Evolutionary conservation across 106 monocot species (phyloP).

Genomic region (Acorus calamus): DNA sequence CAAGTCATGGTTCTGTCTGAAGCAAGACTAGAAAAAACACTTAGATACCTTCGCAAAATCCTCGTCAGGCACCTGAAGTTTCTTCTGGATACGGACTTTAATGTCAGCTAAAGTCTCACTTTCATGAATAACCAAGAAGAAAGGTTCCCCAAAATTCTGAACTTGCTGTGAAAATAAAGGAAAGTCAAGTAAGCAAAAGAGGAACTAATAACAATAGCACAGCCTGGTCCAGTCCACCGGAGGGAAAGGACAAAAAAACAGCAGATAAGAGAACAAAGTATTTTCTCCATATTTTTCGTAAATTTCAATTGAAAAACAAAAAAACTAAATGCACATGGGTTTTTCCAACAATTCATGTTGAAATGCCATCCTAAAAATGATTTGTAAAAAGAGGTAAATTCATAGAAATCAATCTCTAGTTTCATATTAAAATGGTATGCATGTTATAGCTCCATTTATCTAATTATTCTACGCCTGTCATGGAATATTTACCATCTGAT

Average conservation of each 20-base stretch:
- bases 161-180: slow-evolving; percentile 44
- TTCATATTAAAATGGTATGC: not conserved
- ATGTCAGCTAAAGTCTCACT: slow-evolving; percentile 80
- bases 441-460: too few relatives aligned
- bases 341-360: too few relatives aligned
- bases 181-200: not conserved
- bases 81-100: slow-evolving; percentile 83
- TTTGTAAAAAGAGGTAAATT: slow-evolving; percentile 7
- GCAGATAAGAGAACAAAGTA: too few relatives aligned
- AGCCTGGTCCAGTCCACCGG: too few relatives aligned
- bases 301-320: too few relatives aligned
- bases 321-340: too few relatives aligned
- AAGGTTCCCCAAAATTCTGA: slow-evolving; percentile 98
- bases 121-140: slow-evolving; percentile 89
- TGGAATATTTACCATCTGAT: slow-evolving; percentile 42
- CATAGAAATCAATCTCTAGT: not conserved
- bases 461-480: too few relatives aligned
- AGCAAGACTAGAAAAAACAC: too few relatives aligned
- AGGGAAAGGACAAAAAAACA: too few relatives aligned
- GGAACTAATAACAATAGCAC: too few relatives aligned
- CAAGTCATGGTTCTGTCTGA: too few relatives aligned
- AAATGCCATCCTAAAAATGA: not conserved
- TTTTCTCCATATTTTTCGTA: too few relatives aligned
- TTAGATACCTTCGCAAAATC: slow-evolving; percentile 78
- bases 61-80: slow-evolving; percentile 88